Base-by-base conservation (phyloP, 345 rosid species). In the Salix arbutifolia region DNA sequence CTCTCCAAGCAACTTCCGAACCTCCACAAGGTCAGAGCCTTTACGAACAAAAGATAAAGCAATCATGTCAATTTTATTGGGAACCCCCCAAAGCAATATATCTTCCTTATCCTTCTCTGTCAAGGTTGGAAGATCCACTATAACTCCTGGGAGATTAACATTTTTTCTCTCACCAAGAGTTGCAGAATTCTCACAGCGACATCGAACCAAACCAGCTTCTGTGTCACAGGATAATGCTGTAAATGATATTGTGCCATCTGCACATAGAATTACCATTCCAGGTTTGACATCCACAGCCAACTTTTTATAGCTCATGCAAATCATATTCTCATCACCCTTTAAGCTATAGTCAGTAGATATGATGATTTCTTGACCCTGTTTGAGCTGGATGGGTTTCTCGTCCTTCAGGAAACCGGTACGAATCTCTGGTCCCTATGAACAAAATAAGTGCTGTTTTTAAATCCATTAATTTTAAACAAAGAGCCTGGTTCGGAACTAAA, bases 21-120 rank as follows among this genome's bases (percentile, higher is more conserved):
- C 98, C 78, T 89, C 92, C 26, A 96, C 86, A 65, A 95, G 91
- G 77, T 95, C 99, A 0, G 94, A 95, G 31, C 99, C 99, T 77
- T 95, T 95, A 71, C 99, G 84, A 18, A 95, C 99, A 81, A 95
- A 95, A 40, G 99, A 95, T 17, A 95, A 86, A 76, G 99, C 99
- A 40, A 95, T 95, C 99, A 95, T 93, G 82, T 95, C 99, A 46
- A 95, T 95, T 71, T 89, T 84, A 81, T 95, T 95, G 0, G 99
- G 98, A 70, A 91, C 82, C 71, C 99, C 99, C 99, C 99, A 95
- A 68, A 75, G 70, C 83, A 95, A 66, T 78, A 95, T 91, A 83
- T 95, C 99, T 85, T 93, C 98, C 89, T 89, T 91, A 89, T 96
- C 99, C 83, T 96, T 96, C 74, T 93, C 97, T 8, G 99, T 96